Evolutionary conservation across 257 asterid species (phyloP).

Genomic region (Plectranthus barbatus): DNA sequence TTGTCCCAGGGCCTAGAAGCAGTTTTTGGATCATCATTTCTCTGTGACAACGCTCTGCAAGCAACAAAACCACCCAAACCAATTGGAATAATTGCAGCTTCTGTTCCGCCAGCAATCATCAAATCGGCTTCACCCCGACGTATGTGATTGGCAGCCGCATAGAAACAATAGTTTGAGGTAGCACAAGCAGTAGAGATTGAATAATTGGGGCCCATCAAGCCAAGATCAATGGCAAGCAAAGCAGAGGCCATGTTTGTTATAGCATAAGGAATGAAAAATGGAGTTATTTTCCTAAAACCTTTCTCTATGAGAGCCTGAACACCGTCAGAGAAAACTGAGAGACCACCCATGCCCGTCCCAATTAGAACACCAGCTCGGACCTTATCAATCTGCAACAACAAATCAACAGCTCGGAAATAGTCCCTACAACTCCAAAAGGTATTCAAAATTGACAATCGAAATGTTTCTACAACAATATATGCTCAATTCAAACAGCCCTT

Average conservation of each 20-base stretch:
- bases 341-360: slow-evolving; percentile 98
- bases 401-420: neutral
- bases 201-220: slow-evolving; percentile 92
- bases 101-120: slow-evolving; percentile 92
- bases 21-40: slow-evolving; percentile 82
- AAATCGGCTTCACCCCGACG: slow-evolving; percentile 96
- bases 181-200: slow-evolving; percentile 97
- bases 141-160: slow-evolving; percentile 94
- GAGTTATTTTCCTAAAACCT: slow-evolving; percentile 76
- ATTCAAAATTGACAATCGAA: neutral
- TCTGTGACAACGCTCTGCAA: slow-evolving; percentile 89
- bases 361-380: slow-evolving; percentile 79
- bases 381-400: slow-evolving; percentile 62
- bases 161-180: slow-evolving; percentile 86
- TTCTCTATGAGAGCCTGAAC: slow-evolving; percentile 78
- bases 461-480: neutral
- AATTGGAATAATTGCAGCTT: slow-evolving; percentile 88
- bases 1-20: slow-evolving; percentile 94
- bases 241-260: slow-evolving; percentile 96
- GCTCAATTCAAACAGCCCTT: neutral
- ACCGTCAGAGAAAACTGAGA: slow-evolving; percentile 75
- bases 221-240: slow-evolving; percentile 84
- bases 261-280: slow-evolving; percentile 87
- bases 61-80: slow-evolving; percentile 97
- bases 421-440: neutral